phyloP scores from a whole-genome alignment of 1,284 basidiomycete species.

The Puccinia brachypodii region DNA sequence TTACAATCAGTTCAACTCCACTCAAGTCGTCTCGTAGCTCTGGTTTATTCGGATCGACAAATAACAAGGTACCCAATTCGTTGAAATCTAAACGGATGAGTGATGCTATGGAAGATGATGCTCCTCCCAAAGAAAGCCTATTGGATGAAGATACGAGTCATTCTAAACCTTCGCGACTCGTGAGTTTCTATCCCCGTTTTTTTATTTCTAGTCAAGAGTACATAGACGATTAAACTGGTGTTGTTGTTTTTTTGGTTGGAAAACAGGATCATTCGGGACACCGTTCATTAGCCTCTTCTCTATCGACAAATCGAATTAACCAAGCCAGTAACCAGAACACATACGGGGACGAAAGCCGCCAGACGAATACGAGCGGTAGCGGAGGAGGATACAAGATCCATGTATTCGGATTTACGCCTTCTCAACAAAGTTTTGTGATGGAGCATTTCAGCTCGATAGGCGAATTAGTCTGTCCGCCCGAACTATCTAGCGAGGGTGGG shows the following conservation, averaged over 20 bases:
- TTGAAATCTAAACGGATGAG: constrained; percentile 33
- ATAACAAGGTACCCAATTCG: constrained; percentile 13
- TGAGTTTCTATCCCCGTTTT: too few species aligned
- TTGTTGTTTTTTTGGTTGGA: not conserved
- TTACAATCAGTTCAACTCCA: constrained; percentile 13
- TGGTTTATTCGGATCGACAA: constrained; percentile 35
- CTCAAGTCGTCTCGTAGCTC: constrained; percentile 33
- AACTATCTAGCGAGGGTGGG: constrained; percentile 51
- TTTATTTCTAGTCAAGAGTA: too few species aligned
- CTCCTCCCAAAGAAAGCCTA: constrained; percentile 35
- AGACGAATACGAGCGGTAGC: not conserved
- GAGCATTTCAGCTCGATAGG: constrained; percentile 41
- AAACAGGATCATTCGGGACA: constrained; percentile 24
- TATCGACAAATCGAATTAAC: not conserved
- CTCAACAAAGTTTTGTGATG: constrained; percentile 38
- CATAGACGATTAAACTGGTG: too few species aligned
- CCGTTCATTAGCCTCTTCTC: constrained; percentile 29
- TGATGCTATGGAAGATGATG: constrained; percentile 43
- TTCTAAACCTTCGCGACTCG: constrained; percentile 9
- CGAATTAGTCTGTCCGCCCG: constrained; percentile 21
- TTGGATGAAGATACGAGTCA: constrained; percentile 10
- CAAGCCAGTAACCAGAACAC: not conserved
- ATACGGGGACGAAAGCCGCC: not conserved
- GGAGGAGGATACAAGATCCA: constrained; percentile 35
- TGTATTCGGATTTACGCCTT: constrained; percentile 37